A percentile compares a stretch with the other conserved stretches of the same genome.
These are phyloP conservation scores for Russula vinacea DNA, from an alignment of 768 basidiomycete species.

Conservation along the genomic window DNA sequence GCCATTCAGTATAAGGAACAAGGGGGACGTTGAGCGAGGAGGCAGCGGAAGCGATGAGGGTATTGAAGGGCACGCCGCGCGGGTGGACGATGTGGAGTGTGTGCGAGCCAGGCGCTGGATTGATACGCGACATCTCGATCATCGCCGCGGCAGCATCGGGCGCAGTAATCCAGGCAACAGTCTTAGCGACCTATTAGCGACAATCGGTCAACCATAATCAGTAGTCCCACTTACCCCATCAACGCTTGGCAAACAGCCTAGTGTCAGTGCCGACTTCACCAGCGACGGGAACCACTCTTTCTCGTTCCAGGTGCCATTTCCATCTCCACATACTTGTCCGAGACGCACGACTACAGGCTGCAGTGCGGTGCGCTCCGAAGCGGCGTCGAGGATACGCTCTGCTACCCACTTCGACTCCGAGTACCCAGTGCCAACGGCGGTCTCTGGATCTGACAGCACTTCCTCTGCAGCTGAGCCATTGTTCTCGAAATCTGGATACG, in stretches of 20 bases:
- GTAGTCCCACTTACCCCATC: slow-evolving; percentile 26
- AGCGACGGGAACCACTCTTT: slow-evolving; percentile 34
- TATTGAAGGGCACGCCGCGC: slow-evolving; percentile 30
- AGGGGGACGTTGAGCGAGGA: slow-evolving; percentile 30
- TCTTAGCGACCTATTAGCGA: slow-evolving; percentile 12
- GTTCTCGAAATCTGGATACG: slow-evolving; percentile 30
- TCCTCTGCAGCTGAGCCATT: slow-evolving; percentile 28
- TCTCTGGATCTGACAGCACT: slow-evolving; percentile 21
- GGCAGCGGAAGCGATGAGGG: slow-evolving; percentile 28
- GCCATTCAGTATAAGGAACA: slow-evolving; percentile 33
- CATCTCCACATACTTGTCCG: slow-evolving; percentile 35
- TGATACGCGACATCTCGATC: slow-evolving; percentile 32
- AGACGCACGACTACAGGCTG: slow-evolving; percentile 31
- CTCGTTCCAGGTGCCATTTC: slow-evolving; percentile 34
- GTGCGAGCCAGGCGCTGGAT: slow-evolving; percentile 12
- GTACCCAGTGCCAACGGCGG: slow-evolving; percentile 30
- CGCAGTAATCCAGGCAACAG: slow-evolving; percentile 34
- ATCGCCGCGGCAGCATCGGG: slow-evolving; percentile 32
- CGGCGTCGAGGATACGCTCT: slow-evolving; percentile 31
- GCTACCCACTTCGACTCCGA: slow-evolving; percentile 33
- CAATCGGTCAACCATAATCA: not conserved
- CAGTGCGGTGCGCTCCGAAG: slow-evolving; percentile 26
- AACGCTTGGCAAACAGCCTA: slow-evolving; percentile 30
- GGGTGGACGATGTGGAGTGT: slow-evolving; percentile 32
- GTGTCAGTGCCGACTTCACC: slow-evolving; percentile 28